Conservation (phyloP, 352 stramenopile genomes). For the Pythium brachiatum region DNA sequence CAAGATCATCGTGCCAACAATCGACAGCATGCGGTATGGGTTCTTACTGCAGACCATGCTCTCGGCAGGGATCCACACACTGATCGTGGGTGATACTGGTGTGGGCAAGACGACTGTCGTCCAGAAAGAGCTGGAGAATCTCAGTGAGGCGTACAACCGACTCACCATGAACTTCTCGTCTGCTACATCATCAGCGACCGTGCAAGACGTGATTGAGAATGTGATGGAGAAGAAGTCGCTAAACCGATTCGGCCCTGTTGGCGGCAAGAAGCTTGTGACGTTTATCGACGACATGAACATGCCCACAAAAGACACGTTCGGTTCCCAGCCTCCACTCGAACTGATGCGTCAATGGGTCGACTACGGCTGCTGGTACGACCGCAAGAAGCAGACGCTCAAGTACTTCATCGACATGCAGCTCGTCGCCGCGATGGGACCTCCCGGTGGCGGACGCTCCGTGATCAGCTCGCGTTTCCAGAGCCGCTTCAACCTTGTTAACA, state of each 20-base stretch:
- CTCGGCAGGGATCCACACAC: slow-evolving; percentile 60
- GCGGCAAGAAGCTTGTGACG: slow-evolving; percentile 86
- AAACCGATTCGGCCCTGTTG: slow-evolving; percentile 86
- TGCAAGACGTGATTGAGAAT: slow-evolving; percentile 90
- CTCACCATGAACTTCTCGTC: slow-evolving; percentile 91
- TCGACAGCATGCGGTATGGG: slow-evolving; percentile 81
- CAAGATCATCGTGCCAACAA: slow-evolving; percentile 87
- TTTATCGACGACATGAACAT: slow-evolving; percentile 95
- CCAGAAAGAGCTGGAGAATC: slow-evolving; percentile 71
- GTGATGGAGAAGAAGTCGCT: slow-evolving; percentile 90
- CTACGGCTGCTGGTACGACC: slow-evolving; percentile 92
- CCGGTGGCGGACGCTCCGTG: slow-evolving; percentile 81
- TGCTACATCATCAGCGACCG: slow-evolving; percentile 79
- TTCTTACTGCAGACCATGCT: slow-evolving; percentile 83
- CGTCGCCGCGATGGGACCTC: slow-evolving; percentile 85
- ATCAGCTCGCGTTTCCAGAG: slow-evolving; percentile 90
- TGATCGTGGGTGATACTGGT: slow-evolving; percentile 89
- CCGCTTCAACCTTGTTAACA: slow-evolving; percentile 91
- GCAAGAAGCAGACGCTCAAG: slow-evolving; percentile 88
- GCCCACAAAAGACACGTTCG: slow-evolving; percentile 88
- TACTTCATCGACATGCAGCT: slow-evolving; percentile 92
- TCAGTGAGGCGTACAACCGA: slow-evolving; percentile 75
- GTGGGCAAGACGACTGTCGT: slow-evolving; percentile 90
- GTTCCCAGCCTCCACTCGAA: slow-evolving; percentile 89
- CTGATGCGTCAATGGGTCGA: slow-evolving; percentile 91